Evolutionary conservation across 805 yeast species (phyloP).

Genomic region (Monosporozyma servazzii): DNA sequence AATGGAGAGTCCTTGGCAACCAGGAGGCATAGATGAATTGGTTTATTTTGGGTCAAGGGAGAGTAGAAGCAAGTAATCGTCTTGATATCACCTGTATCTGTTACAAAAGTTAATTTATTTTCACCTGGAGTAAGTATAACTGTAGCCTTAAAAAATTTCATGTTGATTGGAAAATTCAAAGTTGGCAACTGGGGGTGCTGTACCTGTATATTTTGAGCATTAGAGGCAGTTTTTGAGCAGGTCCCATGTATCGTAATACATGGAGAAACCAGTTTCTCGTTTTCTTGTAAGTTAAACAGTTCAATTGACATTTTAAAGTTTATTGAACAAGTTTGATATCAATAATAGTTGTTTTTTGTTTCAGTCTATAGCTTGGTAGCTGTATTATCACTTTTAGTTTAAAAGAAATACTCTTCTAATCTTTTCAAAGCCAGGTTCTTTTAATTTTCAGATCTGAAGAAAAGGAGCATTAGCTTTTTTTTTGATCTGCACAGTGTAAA

Average conservation of each 20-base stretch:
- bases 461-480: background rate
- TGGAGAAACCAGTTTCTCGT: conserved; percentile 38
- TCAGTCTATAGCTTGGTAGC: background rate
- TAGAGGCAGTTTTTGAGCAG: conserved; percentile 18
- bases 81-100: conserved; percentile 34
- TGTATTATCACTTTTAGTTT: background rate
- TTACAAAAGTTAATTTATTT: conserved; percentile 44
- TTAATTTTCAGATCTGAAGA: background rate
- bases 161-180: conserved; percentile 57
- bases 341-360: background rate
- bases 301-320: conserved; percentile 9
- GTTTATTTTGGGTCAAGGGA: conserved; percentile 57
- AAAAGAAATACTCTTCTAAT: background rate
- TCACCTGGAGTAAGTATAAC: conserved; percentile 62
- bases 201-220: conserved; percentile 35
- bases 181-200: conserved; percentile 45
- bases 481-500: background rate
- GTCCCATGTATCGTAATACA: conserved; percentile 43
- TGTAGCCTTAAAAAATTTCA: conserved; percentile 65
- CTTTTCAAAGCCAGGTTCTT: background rate
- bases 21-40: conserved; percentile 71
- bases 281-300: conserved; percentile 29
- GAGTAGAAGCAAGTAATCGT: conserved; percentile 37
- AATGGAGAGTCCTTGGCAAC: conserved; percentile 70
- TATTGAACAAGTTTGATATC: background rate